Percentiles rank a stretch among this genome's conserved stretches.
Evolutionary conservation across 148 eudicot species (phyloP).

Genomic region (Heliamphora exappendiculata): DNA sequence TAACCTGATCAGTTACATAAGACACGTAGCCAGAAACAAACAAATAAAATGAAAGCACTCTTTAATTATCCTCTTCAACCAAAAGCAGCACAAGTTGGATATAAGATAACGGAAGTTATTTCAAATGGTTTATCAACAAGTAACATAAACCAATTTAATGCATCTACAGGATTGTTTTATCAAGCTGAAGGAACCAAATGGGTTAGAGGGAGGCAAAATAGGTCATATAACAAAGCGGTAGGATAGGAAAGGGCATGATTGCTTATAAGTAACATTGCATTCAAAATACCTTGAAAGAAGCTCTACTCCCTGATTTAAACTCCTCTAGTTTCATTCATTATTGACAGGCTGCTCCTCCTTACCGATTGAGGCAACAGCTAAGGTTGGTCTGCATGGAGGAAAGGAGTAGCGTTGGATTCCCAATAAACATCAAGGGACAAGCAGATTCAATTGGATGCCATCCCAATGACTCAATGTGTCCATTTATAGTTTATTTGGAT

Average conservation of each 20-base stretch:
- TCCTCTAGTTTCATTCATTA: too few relatives aligned
- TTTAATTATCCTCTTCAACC: slow-evolving; percentile 3
- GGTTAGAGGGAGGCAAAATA: neutral
- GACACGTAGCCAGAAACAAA: neutral
- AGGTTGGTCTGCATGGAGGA: too few relatives aligned
- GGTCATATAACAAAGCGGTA: neutral
- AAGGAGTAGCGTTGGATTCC: too few relatives aligned
- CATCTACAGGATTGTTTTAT: neutral
- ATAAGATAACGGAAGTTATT: neutral
- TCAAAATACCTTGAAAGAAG: too few relatives aligned
- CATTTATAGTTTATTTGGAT: too few relatives aligned
- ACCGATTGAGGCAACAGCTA: too few relatives aligned
- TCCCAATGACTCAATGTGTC: too few relatives aligned
- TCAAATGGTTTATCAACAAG: neutral
- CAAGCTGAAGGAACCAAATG: neutral
- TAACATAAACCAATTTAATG: neutral
- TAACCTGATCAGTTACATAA: neutral
- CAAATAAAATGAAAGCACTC: neutral
- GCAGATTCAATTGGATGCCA: too few relatives aligned
- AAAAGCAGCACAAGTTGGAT: neutral
- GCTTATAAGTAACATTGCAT: too few relatives aligned
- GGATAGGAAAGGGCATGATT: neutral
- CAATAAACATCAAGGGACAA: too few relatives aligned
- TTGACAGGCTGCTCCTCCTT: too few relatives aligned
- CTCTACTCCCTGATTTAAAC: too few relatives aligned